Evolutionary conservation across 768 basidiomycete species (phyloP).

Genomic region (Boletellus emodensis): DNA sequence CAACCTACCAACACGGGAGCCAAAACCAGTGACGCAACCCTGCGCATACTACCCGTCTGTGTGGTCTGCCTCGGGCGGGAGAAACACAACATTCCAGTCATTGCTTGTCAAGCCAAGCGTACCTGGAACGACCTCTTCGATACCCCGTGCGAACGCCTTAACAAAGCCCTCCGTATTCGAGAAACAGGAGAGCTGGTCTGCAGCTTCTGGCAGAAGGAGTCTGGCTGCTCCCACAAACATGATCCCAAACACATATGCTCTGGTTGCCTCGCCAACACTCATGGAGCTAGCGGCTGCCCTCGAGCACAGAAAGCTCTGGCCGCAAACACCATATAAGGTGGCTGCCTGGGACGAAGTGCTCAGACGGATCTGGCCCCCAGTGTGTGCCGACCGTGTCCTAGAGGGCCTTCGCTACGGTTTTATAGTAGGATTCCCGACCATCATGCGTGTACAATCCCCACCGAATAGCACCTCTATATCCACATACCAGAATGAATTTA

Average conservation of each 20-base stretch:
- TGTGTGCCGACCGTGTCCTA: rapidly evolving
- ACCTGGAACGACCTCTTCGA: neutral
- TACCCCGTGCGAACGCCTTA: neutral
- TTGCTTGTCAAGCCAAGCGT: neutral
- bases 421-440: neutral
- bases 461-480: neutral
- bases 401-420: neutral
- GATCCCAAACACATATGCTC: neutral
- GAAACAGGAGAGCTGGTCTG: neutral
- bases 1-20: too few species aligned
- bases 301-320: neutral
- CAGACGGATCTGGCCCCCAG: too few species aligned
- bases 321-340: neutral
- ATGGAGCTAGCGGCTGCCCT: neutral
- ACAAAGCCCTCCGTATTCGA: neutral
- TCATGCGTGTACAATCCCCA: neutral
- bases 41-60: neutral
- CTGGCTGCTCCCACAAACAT: neutral
- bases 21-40: neutral
- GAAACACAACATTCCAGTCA: neutral
- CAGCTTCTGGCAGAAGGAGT: neutral
- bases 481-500: neutral
- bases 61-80: neutral
- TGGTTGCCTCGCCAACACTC: neutral
- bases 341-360: neutral